Conservation (phyloP, 2,329 filamentous ascomycete genomes). For the Ascochyta clinopodiicola region DNA sequence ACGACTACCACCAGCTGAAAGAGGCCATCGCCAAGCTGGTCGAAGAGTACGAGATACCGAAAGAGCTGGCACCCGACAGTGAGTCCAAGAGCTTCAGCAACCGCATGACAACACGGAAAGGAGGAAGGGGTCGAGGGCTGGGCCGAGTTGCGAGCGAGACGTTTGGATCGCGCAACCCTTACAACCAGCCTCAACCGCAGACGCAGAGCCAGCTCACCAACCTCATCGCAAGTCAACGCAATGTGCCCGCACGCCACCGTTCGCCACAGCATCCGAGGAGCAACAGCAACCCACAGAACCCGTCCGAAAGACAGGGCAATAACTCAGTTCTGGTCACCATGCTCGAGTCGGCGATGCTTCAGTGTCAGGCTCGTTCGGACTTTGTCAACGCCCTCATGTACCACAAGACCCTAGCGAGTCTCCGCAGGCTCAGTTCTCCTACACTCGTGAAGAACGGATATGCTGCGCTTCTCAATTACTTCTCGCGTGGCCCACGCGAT, state of each 20-base stretch:
- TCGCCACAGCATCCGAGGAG: constrained; percentile 48
- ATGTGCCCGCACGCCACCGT: constrained; percentile 43
- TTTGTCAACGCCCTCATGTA: constrained; percentile 85
- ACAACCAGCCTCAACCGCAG: constrained; percentile 40
- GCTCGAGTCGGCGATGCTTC: constrained; percentile 76
- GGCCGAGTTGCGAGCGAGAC: constrained; percentile 37
- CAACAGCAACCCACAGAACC: constrained; percentile 49
- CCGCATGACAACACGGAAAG: constrained; percentile 61
- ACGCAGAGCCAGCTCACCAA: constrained; percentile 48
- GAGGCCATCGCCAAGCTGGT: constrained; percentile 82
- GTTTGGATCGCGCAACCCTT: constrained; percentile 61
- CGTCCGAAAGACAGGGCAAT: constrained; percentile 47
- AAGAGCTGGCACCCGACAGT: constrained; percentile 66
- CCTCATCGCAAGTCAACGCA: constrained; percentile 48
- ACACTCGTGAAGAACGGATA: constrained; percentile 72
- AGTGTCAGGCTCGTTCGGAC: constrained; percentile 79
- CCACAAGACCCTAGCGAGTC: constrained; percentile 79
- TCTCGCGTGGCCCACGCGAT: constrained; percentile 73
- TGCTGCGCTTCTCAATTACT: constrained; percentile 74
- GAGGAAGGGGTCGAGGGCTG: constrained; percentile 35
- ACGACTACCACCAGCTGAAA: constrained; percentile 81
- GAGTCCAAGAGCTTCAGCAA: constrained; percentile 73
- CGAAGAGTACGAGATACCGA: constrained; percentile 80
- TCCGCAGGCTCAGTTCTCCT: constrained; percentile 67
- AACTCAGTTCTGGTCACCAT: constrained; percentile 68